Base-by-base conservation (phyloP, 495 filamentous ascomycete species). In the Aspergillus heteromorphus region DNA sequence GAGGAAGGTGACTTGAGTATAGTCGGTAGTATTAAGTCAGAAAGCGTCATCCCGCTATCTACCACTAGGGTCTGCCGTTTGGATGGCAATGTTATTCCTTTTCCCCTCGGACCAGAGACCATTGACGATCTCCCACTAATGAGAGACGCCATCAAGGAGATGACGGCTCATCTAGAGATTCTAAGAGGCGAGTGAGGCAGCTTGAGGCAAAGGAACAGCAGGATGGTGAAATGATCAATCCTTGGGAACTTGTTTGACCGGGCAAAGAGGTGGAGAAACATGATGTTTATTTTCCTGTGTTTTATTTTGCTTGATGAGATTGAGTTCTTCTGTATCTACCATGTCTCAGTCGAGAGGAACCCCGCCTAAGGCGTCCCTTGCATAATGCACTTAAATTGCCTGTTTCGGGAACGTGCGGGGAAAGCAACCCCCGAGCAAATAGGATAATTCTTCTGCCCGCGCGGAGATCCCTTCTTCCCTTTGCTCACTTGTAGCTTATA, bases 91-190 rank as follows among this genome's bases (percentile, higher is more conserved):
- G 48, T 27, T 16, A 34, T 57, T 40, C 40, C 27, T 17, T 57
- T 57, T 29, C 54, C 54, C 13, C 49, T 57, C 2, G 31, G 49
- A 1, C 48, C 48, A 10, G 40, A 51, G 10, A 41, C 49, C 8
- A 27, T 57, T 4, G 29, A 57, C 25, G 10, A 57, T 38, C 27
- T 51, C 1, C n/a, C 19, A 6, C 16, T 57, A 7, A 11, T 57
- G 6, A 48, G 40, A 21, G 16, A 21, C 11, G 48, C 48, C 2
- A 25, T 20, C 7, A 16, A 48, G 17, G 54, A 57, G 29, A 30
- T 57, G 17, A 17, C 36, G 0, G n/a, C 6, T 9, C 54, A 57
- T 18, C 16, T 51, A 5, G 30, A 51, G 1, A 17, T 40, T 8
- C 25, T 57, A 49, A 43, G n/a, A 29, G 21, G 14, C 29, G 48